phyloP scores from a whole-genome alignment of 2,329 filamentous ascomycete genomes.

The Fusarium veterinarium region DNA sequence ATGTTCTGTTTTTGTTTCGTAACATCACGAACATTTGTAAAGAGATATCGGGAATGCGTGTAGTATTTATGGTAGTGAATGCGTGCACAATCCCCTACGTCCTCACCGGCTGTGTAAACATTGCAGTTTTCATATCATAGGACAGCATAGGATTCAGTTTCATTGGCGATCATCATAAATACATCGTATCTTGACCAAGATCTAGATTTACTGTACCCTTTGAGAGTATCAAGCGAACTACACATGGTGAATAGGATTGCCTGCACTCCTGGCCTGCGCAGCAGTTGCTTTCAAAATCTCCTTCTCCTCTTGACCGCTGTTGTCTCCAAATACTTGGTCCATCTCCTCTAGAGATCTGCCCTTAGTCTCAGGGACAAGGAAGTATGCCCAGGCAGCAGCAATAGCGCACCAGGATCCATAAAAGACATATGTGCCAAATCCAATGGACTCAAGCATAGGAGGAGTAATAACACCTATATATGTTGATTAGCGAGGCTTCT shows the following conservation, averaged over 20 bases:
- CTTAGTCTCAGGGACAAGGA: constrained; percentile 72
- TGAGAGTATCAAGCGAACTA: background rate
- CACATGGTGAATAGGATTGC: background rate
- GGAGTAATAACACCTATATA: background rate
- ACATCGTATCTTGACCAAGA: background rate
- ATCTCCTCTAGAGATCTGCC: constrained; percentile 64
- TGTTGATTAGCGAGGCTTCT: background rate
- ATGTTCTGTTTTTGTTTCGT: too few relatives aligned
- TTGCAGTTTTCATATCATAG: background rate
- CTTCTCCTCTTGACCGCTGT: constrained; percentile 16
- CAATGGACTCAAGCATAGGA: background rate
- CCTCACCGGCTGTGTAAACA: background rate
- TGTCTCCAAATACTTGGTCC: constrained; percentile 72
- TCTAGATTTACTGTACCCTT: background rate
- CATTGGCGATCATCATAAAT: background rate
- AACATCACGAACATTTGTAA: too few relatives aligned
- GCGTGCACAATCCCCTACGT: background rate
- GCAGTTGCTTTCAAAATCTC: background rate
- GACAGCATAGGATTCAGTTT: background rate
- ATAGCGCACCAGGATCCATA: background rate
- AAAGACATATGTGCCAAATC: background rate
- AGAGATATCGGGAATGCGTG: too few relatives aligned
- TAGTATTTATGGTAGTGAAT: background rate
- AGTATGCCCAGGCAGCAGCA: constrained; percentile 67
- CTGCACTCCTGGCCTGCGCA: background rate